These are phyloP conservation scores for Periconia sp. DNA, from an alignment of 2,329 filamentous ascomycete species.

Conservation along the genomic window DNA sequence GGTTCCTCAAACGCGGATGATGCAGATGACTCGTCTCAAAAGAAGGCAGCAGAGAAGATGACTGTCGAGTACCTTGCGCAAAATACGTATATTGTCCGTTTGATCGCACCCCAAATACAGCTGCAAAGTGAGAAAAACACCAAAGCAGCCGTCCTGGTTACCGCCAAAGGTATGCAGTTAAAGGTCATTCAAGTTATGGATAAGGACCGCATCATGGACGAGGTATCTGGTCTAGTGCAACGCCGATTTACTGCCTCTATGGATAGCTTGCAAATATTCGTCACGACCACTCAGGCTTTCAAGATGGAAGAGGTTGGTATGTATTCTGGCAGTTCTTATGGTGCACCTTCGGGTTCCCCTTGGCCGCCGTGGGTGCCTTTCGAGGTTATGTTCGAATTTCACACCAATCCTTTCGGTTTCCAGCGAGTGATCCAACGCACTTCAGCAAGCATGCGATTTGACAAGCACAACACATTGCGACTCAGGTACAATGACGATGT, in stretches of 20 bases:
- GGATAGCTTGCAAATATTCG: constrained; percentile 98
- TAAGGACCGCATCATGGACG: constrained; percentile 86
- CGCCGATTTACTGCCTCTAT: constrained; percentile 91
- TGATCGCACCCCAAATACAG: constrained; percentile 97
- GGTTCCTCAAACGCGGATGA: constrained; percentile 56
- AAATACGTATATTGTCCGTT: constrained; percentile 89
- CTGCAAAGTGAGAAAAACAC: constrained; percentile 97
- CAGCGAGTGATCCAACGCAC: constrained; percentile 96
- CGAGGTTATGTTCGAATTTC: constrained; percentile 97
- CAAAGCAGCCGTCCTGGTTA: constrained; percentile 94
- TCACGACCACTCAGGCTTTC: constrained; percentile 91
- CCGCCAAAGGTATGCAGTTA: constrained; percentile 95
- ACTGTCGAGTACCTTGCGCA: constrained; percentile 85
- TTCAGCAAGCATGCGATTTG: constrained; percentile 88
- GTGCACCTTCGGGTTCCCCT: constrained; percentile 76
- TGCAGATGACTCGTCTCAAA: background rate
- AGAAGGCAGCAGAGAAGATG: constrained; percentile 59
- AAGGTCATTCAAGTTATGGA: constrained; percentile 99
- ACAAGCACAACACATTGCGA: constrained; percentile 97
- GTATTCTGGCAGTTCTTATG: constrained; percentile 93
- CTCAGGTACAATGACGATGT: constrained; percentile 97
- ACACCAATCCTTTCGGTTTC: constrained; percentile 94
- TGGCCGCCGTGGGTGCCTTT: constrained; percentile 99
- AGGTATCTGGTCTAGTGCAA: constrained; percentile 92
- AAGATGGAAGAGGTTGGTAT: constrained; percentile 80